Percentiles rank a stretch among this genome's conserved stretches.
Conservation (phyloP, 257 asterid species). For the Lycium barbarum region DNA sequence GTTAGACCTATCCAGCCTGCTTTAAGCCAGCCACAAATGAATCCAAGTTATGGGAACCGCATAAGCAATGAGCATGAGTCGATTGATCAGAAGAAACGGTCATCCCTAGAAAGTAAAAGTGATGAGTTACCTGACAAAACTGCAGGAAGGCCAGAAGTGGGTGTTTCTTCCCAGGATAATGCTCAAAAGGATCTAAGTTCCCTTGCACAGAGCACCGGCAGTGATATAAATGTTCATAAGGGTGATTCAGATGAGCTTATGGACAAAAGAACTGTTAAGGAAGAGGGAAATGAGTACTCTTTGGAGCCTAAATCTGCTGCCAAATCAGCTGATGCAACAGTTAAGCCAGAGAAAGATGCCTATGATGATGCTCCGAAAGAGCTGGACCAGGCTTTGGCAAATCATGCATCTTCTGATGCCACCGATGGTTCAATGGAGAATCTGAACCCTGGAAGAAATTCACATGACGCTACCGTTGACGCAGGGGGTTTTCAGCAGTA, state of each 20-base stretch:
- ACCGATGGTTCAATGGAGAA: slow-evolving; percentile 33
- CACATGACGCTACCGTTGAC: slow-evolving; percentile 10
- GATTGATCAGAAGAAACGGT: slow-evolving; percentile 39
- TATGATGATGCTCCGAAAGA: slow-evolving; percentile 27
- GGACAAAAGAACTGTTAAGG: slow-evolving; percentile 46
- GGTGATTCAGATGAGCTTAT: slow-evolving; percentile 55
- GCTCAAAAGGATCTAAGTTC: slow-evolving; percentile 45
- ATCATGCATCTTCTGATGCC: slow-evolving; percentile 37
- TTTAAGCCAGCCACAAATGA: slow-evolving; percentile 45
- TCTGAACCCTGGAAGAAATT: slow-evolving; percentile 25
- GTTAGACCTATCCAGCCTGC: slow-evolving; percentile 54
- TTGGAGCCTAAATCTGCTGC: slow-evolving; percentile 50
- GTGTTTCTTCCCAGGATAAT: slow-evolving; percentile 47
- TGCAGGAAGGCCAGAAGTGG: slow-evolving; percentile 41
- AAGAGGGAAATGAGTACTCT: slow-evolving; percentile 42
- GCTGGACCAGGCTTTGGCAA: slow-evolving; percentile 25
- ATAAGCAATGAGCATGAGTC: slow-evolving; percentile 33
- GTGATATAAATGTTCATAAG: slow-evolving; percentile 44
- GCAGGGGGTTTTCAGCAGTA: slow-evolving; percentile 27
- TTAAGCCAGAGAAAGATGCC: slow-evolving; percentile 39
- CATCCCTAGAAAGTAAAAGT: slow-evolving; percentile 43
- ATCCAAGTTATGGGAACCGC: slow-evolving; percentile 44
- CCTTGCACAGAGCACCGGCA: slow-evolving; percentile 34
- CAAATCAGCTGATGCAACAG: slow-evolving; percentile 46
- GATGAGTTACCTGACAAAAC: slow-evolving; percentile 37